Base-by-base conservation (phyloP, 805 yeast genomes). In the Grigorovia transvaalensis region DNA sequence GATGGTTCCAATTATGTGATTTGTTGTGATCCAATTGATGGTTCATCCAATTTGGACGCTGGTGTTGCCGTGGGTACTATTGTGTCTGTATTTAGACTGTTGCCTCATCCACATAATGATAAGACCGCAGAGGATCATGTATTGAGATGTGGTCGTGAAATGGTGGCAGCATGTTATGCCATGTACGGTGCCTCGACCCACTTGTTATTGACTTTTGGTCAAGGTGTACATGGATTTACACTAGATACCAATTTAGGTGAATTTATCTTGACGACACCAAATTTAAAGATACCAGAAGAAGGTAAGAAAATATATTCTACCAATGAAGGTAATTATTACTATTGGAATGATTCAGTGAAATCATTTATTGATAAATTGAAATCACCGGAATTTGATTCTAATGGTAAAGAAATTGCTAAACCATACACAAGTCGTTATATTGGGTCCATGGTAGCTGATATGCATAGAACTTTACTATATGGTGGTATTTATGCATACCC, bases 101-200 rank as follows among this genome's bases (percentile, higher is more conserved):
- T 74, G 53, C 85, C 85, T 12, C 85, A 79, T 54, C 83, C 93
- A 29, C 69, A 75, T 30, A 97, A 97, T 45, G 79, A 91, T 19
- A 87, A 86, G 61, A 83, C 82, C 62, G 38, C 8, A 33, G 38
- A 33, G 15, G 38, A 33, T 33, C 98, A 91, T 62, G 97, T 91
- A 1, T 75, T 91, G 65, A 81, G 97, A 67, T 76, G 85, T 47
- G 98, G 98, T 53, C 80, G 83, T 35, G 97, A 91, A 68, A 88
- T 91, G 87, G 96, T 91, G 45, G 96, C 95, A 46, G 97, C 98
- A 29, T 97, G 98, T 51, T 91, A 91, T 74, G 91, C 97, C 54
- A 90, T 91, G 97, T 91, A 91, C 68, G 98, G 98, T 65, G 97
- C 98, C 3, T 89, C 96, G 13, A 87, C 97, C 17, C 96, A 91